Base-by-base conservation (phyloP, 108 stramenopile species). In the Cyclotella baltica region DNA sequence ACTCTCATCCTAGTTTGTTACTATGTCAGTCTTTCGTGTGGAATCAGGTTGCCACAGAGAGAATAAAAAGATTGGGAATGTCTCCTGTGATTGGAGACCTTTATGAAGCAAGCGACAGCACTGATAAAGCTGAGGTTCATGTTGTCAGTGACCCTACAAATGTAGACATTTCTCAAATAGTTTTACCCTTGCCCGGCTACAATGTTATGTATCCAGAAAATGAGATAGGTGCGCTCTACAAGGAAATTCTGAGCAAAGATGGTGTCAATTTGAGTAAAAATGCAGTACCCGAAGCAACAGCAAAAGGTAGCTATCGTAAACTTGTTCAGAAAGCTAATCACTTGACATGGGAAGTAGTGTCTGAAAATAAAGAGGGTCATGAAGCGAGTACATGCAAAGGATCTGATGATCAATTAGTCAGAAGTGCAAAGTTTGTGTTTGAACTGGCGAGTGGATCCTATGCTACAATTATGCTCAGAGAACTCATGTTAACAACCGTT, bases 381-480 rank as follows among this genome's bases (percentile, higher is more conserved):
- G 31, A 62, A 51, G 37, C 8, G 36, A 27, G 31, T 28, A 69
- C 59, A 27, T 35, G 50, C 3, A 48, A 30, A 3, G 30, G 72
- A 20, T 51, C 78, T 67, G 48, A 50, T 34, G 63, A 62, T 53
- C 27, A 67, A 18, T 69, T 65, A 9, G 81, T 79, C 1, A 56
- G 56, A 34, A 59, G 57, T 37, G 76, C 81, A 22, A 64, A 69
- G 16, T 70, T 93, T 55, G 57, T 35, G 1, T 96, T 96, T 69
- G 84, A 89, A n/a, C 85, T 96, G 4, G 77, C 84, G 15, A 86
- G 81, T 62, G 95, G 95, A 13, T 92, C 76, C 55, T 96, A 93
- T 63, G 95, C 95, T 3, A 96, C 95, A 23, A 91, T 93, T 85
- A 53, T 90, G 35, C 67, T 96, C 33, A 72, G 95, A 31, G 95